Evolutionary conservation across 2,329 filamentous ascomycete species (phyloP).

Genomic region (Huntiella moniliformis): DNA sequence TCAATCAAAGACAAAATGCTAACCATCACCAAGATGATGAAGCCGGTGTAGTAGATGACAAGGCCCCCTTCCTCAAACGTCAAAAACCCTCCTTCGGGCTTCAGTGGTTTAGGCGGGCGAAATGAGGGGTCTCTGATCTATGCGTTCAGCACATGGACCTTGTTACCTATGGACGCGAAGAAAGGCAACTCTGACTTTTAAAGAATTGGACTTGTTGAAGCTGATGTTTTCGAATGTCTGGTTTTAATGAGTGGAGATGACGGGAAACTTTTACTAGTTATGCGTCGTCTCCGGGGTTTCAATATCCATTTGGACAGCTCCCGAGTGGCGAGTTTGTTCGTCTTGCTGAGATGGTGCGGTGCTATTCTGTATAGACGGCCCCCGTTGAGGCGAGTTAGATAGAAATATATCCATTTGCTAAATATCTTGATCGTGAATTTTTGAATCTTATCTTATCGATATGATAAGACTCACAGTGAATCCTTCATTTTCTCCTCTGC

Average conservation of each 20-base stretch:
- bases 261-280: too few species aligned
- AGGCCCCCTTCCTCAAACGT: conserved; percentile 41
- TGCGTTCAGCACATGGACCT: conserved; percentile 98
- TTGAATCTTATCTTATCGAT: too few species aligned
- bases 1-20: conserved; percentile 15
- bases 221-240: neutral
- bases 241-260: neutral
- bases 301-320: too few species aligned
- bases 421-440: too few species aligned
- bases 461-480: too few species aligned
- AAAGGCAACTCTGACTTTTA: conserved; percentile 80
- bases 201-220: conserved; percentile 12
- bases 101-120: conserved; percentile 62
- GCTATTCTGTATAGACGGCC: too few species aligned
- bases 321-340: too few species aligned
- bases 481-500: too few species aligned
- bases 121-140: conserved; percentile 69
- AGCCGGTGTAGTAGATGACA: conserved; percentile 93
- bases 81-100: conserved; percentile 79
- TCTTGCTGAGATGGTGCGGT: too few species aligned
- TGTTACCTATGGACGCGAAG: conserved; percentile 97
- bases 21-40: conserved; percentile 68
- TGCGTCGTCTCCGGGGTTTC: too few species aligned
- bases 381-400: too few species aligned
- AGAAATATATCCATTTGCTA: too few species aligned